Conservation (phyloP, 2,329 filamentous ascomycete genomes). For the Neocucurbitaria cava region DNA sequence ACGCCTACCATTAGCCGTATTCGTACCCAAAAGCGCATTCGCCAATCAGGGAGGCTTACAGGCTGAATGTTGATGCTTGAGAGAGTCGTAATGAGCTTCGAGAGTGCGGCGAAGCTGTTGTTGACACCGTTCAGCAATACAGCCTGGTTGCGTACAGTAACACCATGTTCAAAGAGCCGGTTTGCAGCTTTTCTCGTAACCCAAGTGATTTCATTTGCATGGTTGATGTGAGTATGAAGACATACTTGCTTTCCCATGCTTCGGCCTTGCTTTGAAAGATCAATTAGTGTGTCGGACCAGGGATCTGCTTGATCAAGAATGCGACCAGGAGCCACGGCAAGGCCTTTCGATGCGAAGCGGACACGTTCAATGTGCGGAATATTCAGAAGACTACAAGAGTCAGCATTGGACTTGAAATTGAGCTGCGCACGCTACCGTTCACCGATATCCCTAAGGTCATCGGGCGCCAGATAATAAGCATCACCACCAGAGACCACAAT, state of each 20-base stretch:
- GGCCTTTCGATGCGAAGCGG: slow-evolving; percentile 68
- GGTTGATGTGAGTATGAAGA: slow-evolving; percentile 71
- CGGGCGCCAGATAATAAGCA: slow-evolving; percentile 63
- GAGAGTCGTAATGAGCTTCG: slow-evolving; percentile 60
- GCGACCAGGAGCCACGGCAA: slow-evolving; percentile 65
- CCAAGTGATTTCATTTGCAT: slow-evolving; percentile 68
- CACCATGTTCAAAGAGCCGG: slow-evolving; percentile 58
- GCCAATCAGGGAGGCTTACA: too few relatives aligned
- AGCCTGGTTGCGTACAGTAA: slow-evolving; percentile 66
- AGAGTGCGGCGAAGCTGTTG: slow-evolving; percentile 62
- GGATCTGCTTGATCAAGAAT: slow-evolving; percentile 60
- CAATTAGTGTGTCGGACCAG: slow-evolving; percentile 63
- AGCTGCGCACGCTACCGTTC: slow-evolving; percentile 40
- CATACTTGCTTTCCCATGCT: slow-evolving; percentile 65
- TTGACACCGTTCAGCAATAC: slow-evolving; percentile 68
- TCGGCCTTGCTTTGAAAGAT: slow-evolving; percentile 59
- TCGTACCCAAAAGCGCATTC: too few relatives aligned
- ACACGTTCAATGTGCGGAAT: slow-evolving; percentile 67
- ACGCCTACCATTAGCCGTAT: not conserved
- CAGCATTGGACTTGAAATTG: not conserved
- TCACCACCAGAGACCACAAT: slow-evolving; percentile 71
- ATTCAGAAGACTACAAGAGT: slow-evolving; percentile 53
- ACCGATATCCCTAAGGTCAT: slow-evolving; percentile 62
- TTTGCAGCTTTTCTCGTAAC: slow-evolving; percentile 61
- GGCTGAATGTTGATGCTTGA: slow-evolving; percentile 65